Evolutionary conservation across 805 yeast species (phyloP).

Genomic region (Pichia sporocuriosa): DNA sequence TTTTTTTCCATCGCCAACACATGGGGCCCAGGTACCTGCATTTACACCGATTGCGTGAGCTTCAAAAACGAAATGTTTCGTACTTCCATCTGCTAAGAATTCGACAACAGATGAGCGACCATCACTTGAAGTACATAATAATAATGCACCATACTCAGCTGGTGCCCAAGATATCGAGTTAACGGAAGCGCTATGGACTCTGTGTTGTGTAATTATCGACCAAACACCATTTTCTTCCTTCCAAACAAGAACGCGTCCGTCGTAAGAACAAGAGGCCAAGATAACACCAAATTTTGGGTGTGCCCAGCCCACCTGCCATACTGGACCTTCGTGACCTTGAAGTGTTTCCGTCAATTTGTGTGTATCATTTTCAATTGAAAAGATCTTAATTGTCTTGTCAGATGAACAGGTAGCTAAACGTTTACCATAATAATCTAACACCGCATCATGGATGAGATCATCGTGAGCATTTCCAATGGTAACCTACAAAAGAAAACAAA

Average conservation of each 20-base stretch:
- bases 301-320: constrained; percentile 99
- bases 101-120: constrained; percentile 89
- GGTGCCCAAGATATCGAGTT: constrained; percentile 97
- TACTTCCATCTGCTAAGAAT: constrained; percentile 82
- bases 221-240: constrained; percentile 86
- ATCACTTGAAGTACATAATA: constrained; percentile 87
- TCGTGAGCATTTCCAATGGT: constrained; percentile 88
- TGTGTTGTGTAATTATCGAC: constrained; percentile 81
- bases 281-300: constrained; percentile 97
- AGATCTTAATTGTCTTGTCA: constrained; percentile 91
- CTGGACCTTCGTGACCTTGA: constrained; percentile 95
- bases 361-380: constrained; percentile 81
- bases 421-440: constrained; percentile 93
- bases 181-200: constrained; percentile 88
- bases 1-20: constrained; percentile 31
- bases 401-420: constrained; percentile 94
- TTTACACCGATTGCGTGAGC: constrained; percentile 95
- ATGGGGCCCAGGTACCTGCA: constrained; percentile 92
- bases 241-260: constrained; percentile 93
- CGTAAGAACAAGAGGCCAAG: constrained; percentile 91
- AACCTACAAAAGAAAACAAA: constrained; percentile 38
- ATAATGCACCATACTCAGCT: constrained; percentile 88
- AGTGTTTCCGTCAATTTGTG: constrained; percentile 70
- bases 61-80: constrained; percentile 51
- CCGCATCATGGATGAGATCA: constrained; percentile 94